phyloP scores from a whole-genome alignment of 345 rosid genomes.

The Arabis alpina region DNA sequence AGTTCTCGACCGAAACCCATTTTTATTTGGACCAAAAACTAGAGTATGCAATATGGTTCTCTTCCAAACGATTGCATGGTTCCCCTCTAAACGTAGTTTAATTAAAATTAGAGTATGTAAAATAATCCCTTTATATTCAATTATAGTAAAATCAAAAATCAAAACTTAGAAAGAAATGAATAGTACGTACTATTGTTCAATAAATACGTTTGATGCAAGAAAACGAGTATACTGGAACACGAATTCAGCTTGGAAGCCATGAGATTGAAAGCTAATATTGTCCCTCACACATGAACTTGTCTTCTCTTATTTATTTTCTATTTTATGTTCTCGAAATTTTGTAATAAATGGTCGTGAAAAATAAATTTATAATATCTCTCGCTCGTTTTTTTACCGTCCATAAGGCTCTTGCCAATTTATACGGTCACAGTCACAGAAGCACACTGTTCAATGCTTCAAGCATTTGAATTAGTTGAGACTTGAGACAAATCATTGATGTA shows the following conservation, averaged over 20 bases:
- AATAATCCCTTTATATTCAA: no score
- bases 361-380: background rate
- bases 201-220: slow-evolving; percentile 25
- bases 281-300: slow-evolving; percentile 42
- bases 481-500: slow-evolving; percentile 1
- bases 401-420: background rate
- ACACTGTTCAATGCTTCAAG: background rate
- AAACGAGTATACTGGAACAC: slow-evolving; percentile 29
- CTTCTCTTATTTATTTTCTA: slow-evolving; percentile 16
- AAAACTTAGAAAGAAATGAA: background rate
- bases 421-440: background rate
- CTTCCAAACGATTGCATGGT: no score
- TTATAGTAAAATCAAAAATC: background rate
- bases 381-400: background rate
- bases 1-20: no score
- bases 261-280: slow-evolving; percentile 33
- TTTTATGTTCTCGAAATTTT: background rate
- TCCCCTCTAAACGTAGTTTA: no score
- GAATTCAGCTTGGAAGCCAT: slow-evolving; percentile 37
- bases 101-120: no score
- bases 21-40: no score
- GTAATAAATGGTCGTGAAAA: slow-evolving; percentile 10
- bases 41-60: no score
- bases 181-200: slow-evolving; percentile 13
- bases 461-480: slow-evolving; percentile 17